Evolutionary conservation across 2,329 filamentous ascomycete genomes (phyloP), one percentile per base, ranked within the genome.

Genomic region (Verticillium dahliae): DNA sequence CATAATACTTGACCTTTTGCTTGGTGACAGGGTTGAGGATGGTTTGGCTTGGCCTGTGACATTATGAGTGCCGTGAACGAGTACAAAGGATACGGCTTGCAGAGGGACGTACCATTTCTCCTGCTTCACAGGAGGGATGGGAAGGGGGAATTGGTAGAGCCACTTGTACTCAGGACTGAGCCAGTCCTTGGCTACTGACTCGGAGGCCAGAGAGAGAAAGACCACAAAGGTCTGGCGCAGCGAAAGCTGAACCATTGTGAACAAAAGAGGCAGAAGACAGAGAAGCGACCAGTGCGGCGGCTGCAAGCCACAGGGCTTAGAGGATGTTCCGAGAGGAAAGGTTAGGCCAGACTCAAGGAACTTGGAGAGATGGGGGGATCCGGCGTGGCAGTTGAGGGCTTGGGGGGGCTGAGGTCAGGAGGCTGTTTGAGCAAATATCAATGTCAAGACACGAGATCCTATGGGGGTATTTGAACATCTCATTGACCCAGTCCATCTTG

Each of bases 91-190:
- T 31, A 31, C 27, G 9, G 45, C n/a, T 18, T 7, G 45, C 45
- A 52, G 10, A 60, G n/a, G 41, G n/a, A 54, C 61, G 31, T 65
- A 76, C 66, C 68, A 81, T 75, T 73, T 72, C 59, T 74, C 74
- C 50, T 73, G 62, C 64, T 80, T 80, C 3, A 77, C 62, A 1
- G 79, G 75, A 4, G 78, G 75, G 35, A 79, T 78, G 1, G 80
- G 79, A 2, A 83, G 71, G 7, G 78, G 72, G 14, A 72, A 71
- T 54, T 74, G 63, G 64, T 73, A 78, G 38, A 78, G 69, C 67
- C 71, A 72, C 58, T 67, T 67, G 65, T 78, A 78, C 34, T 70
- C 70, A 2, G 75, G 75, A 41, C 69, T 71, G 9, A 66, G 38
- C 65, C 66, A 66, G 35, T 70, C 67, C 58, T 65, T 65, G 59